Conservation (phyloP, 2,329 filamentous ascomycete genomes). For the Chrysoporthe austroafricana region DNA sequence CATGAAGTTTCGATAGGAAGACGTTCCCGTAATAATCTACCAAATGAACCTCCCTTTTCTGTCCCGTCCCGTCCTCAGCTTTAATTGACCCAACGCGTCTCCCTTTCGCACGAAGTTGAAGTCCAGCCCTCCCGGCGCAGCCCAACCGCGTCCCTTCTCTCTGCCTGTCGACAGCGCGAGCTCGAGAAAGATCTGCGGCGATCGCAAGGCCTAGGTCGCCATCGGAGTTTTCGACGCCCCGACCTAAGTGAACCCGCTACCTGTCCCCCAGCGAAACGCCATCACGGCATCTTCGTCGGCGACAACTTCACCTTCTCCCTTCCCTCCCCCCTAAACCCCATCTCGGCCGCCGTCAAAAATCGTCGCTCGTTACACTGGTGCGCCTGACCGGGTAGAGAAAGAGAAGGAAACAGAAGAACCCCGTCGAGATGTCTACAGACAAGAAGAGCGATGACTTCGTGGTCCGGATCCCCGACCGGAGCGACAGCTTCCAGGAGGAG, state of each 20-base stretch:
- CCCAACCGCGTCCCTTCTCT: neutral
- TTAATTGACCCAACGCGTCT: neutral
- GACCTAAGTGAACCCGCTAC: neutral
- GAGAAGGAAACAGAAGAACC: conserved; percentile 8
- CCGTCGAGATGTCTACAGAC: conserved; percentile 69
- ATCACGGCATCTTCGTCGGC: conserved; percentile 10
- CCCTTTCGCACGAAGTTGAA: neutral
- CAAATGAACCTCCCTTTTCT: neutral
- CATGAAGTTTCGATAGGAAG: conserved; percentile 11
- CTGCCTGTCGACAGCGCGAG: neutral
- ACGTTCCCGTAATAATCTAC: conserved; percentile 7
- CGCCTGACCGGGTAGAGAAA: neutral
- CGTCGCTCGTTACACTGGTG: conserved; percentile 13
- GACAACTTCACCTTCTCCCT: conserved; percentile 7
- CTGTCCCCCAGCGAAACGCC: neutral
- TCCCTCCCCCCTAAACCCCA: neutral
- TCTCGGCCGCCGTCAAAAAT: neutral
- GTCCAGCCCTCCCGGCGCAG: neutral
- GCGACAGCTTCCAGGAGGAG: conserved; percentile 54
- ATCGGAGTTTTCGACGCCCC: neutral
- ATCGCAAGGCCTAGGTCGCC: neutral
- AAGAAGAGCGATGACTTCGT: conserved; percentile 86
- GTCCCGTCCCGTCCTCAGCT: neutral
- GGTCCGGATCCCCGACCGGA: conserved; percentile 69
- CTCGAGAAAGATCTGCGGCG: neutral